These are phyloP conservation scores for Hortiboletus flavorubellus DNA, from an alignment of 768 basidiomycete species.

Conservation along the genomic window DNA sequence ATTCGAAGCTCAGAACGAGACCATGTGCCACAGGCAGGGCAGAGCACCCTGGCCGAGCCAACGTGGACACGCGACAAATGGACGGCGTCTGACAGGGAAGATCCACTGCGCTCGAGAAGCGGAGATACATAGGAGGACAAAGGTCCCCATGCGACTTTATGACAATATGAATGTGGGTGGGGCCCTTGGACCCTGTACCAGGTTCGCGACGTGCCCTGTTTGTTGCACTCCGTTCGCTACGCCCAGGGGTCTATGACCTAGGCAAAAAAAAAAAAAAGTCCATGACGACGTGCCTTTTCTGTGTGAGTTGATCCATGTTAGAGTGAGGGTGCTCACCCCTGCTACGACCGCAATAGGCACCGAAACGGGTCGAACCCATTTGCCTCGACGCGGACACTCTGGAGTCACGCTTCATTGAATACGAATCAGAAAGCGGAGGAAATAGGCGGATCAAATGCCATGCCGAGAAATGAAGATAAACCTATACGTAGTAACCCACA, in stretches of 20 bases:
- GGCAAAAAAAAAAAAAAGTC: too few relatives aligned
- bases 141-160: not conserved
- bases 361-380: not conserved
- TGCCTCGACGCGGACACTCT: not conserved
- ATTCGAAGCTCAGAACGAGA: not conserved
- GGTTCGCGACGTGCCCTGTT: not conserved
- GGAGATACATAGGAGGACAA: not conserved
- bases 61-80: not conserved
- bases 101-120: not conserved
- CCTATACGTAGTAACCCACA: not conserved
- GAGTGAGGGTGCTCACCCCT: not conserved
- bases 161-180: not conserved
- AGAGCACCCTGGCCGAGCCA: not conserved
- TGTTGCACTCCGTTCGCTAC: not conserved
- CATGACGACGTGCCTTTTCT: not conserved
- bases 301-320: not conserved
- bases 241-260: not conserved
- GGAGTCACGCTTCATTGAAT: not conserved
- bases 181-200: not conserved
- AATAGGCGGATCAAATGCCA: too few relatives aligned
- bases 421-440: not conserved
- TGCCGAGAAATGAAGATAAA: too few relatives aligned
- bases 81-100: not conserved
- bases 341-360: not conserved
- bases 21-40: not conserved